Conservation (phyloP, 2,329 filamentous ascomycete genomes). For the Daldinia sp. region DNA sequence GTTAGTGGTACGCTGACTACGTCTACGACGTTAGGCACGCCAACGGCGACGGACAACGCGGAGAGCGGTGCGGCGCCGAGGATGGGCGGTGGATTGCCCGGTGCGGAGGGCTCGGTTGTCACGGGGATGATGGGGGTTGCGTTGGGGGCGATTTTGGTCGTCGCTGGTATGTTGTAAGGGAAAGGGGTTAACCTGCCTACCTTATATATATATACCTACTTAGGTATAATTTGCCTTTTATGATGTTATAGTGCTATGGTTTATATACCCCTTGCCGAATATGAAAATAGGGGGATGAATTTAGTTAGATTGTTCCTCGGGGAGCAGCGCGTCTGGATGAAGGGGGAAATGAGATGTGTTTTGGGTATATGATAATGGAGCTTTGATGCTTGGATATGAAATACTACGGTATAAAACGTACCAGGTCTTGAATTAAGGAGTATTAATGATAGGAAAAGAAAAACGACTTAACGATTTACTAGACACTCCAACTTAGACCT, state of each 20-base stretch:
- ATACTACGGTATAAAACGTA: not conserved
- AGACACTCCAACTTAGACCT: not conserved
- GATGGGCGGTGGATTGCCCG: not conserved
- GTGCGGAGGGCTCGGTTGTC: conserved; percentile 41
- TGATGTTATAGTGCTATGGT: not conserved
- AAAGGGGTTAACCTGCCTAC: too few relatives aligned
- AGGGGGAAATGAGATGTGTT: not conserved
- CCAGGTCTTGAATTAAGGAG: not conserved
- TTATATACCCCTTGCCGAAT: not conserved
- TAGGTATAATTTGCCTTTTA: not conserved
- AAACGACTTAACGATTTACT: not conserved
- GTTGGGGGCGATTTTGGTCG: conserved; percentile 40
- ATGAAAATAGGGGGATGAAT: not conserved
- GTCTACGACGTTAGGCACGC: conserved; percentile 39
- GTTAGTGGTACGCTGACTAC: conserved; percentile 49
- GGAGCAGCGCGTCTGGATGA: not conserved
- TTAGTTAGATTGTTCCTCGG: not conserved
- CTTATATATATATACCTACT: not conserved
- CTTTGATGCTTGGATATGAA: not conserved
- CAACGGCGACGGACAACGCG: conserved; percentile 21
- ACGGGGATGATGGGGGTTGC: conserved; percentile 43
- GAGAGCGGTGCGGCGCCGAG: conserved; percentile 29
- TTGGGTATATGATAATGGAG: not conserved
- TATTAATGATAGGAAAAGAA: not conserved
- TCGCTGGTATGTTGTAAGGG: conserved; percentile 43